phyloP scores from a whole-genome alignment of 768 basidiomycete genomes.

The Mycena venus region DNA sequence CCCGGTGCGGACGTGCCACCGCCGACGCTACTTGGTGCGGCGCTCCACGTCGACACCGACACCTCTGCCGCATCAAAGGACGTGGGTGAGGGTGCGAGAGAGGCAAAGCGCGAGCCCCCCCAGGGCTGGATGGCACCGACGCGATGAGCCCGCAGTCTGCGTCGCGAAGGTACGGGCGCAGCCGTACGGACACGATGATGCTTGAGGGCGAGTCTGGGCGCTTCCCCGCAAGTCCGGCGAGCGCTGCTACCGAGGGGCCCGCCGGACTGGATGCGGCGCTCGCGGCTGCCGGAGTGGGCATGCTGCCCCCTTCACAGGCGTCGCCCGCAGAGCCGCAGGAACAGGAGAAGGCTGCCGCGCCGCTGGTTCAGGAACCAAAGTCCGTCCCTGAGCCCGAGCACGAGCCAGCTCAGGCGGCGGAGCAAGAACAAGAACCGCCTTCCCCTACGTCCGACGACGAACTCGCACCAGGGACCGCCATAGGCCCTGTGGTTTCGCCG shows the following conservation, averaged over 20 bases:
- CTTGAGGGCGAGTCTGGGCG: constrained; percentile 50
- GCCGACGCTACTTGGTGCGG: constrained; percentile 57
- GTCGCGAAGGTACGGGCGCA: constrained; percentile 52
- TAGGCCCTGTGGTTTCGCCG: neutral
- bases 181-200: constrained; percentile 70
- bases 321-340: neutral
- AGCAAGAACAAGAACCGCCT: neutral
- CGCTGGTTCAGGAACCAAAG: neutral
- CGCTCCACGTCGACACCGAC: constrained; percentile 44
- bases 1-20: constrained; percentile 49
- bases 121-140: constrained; percentile 17
- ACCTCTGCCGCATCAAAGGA: neutral
- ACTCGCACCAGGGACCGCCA: neutral
- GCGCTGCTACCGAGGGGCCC: constrained; percentile 3
- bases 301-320: no score
- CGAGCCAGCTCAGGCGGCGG: neutral
- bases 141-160: constrained; percentile 39
- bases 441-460: neutral
- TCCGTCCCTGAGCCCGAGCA: neutral
- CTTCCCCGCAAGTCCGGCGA: constrained; percentile 26
- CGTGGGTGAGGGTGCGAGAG: neutral
- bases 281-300: neutral
- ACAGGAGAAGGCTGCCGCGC: neutral
- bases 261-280: constrained; percentile 13
- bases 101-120: constrained; percentile 35